Percentiles rank a stretch among this genome's conserved stretches.
phyloP scores from a whole-genome alignment of 139 green algal species.

The Coelastrella sp. region DNA sequence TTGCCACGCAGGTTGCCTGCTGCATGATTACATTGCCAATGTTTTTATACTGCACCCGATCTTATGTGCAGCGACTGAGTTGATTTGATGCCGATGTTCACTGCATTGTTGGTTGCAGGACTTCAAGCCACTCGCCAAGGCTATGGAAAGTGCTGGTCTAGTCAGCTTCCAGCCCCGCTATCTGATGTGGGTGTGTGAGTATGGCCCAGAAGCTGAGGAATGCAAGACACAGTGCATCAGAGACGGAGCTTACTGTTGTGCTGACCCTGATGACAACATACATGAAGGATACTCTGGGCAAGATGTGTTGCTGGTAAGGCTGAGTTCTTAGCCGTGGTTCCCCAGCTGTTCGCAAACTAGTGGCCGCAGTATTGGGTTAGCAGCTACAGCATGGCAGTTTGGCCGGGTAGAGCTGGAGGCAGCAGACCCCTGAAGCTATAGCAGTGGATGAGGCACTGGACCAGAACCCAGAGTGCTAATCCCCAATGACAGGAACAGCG shows the following conservation, averaged over 20 bases:
- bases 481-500: no score
- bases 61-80: no score
- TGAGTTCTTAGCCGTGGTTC: neutral
- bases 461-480: no score
- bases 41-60: no score
- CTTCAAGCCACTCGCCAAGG: conserved; percentile 50
- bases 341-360: no score
- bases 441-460: no score
- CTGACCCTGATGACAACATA: conserved; percentile 82
- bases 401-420: no score
- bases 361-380: neutral
- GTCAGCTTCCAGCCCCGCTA: conserved; percentile 90
- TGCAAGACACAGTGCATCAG: conserved; percentile 90
- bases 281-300: conserved; percentile 71
- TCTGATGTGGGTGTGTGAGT: conserved; percentile 85
- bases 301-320: conserved; percentile 77
- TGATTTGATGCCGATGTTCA: neutral
- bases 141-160: conserved; percentile 39
- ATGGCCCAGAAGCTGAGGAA: conserved; percentile 59
- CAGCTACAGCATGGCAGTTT: neutral
- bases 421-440: no score
- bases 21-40: no score
- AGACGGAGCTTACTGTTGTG: conserved; percentile 87
- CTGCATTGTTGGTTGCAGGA: neutral
- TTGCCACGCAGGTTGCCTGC: no score